phyloP scores from a whole-genome alignment of 1,284 basidiomycete species.

The Vanrija sp. region DNA sequence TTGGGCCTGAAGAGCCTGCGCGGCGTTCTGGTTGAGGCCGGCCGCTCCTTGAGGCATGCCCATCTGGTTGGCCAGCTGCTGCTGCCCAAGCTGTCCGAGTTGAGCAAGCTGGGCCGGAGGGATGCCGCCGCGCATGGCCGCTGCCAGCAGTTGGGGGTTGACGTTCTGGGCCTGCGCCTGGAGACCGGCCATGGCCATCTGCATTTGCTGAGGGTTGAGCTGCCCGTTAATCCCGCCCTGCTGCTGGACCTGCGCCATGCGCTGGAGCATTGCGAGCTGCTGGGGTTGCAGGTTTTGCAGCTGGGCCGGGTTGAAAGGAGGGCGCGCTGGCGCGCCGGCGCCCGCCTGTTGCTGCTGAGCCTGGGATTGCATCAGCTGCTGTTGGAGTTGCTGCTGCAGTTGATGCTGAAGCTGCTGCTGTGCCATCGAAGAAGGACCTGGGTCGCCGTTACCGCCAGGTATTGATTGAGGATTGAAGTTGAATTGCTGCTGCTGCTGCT shows the following conservation, averaged over 20 bases:
- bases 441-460: slow-evolving; percentile 23
- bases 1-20: slow-evolving; percentile 13
- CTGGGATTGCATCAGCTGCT: slow-evolving; percentile 6
- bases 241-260: slow-evolving; percentile 20
- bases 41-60: neutral
- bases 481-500: slow-evolving; percentile 17
- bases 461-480: slow-evolving; percentile 17
- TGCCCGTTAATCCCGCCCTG: slow-evolving; percentile 14
- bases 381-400: slow-evolving; percentile 9
- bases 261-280: slow-evolving; percentile 29
- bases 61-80: slow-evolving; percentile 10
- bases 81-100: neutral
- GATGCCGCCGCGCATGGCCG: slow-evolving; percentile 12
- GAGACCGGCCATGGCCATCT: slow-evolving; percentile 29
- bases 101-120: slow-evolving; percentile 8
- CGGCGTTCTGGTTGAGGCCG: neutral
- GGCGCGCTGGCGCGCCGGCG: slow-evolving; percentile 1
- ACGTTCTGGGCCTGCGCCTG: slow-evolving; percentile 12
- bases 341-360: slow-evolving; percentile 7
- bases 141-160: slow-evolving; percentile 16
- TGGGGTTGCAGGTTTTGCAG: slow-evolving; percentile 26
- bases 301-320: slow-evolving; percentile 14
- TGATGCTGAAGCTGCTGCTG: slow-evolving; percentile 6
- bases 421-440: slow-evolving; percentile 30
- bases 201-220: slow-evolving; percentile 29